Evolutionary conservation across 106 monocot genomes (phyloP).

Genomic region (Allium sativum): DNA sequence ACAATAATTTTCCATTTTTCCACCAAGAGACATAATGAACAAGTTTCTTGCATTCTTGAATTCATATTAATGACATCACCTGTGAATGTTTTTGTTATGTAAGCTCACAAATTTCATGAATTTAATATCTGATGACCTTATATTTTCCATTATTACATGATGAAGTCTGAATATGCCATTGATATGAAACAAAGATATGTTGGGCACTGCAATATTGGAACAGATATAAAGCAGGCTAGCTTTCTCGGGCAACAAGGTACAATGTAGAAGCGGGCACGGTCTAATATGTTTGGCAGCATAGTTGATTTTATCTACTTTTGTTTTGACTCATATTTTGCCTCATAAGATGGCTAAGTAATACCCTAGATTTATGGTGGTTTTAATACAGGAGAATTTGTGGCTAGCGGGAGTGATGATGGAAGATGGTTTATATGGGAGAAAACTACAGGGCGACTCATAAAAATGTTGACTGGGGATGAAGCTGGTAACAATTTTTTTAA

Average conservation of each 20-base stretch:
- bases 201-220: conserved; percentile 97
- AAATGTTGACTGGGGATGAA: conserved; percentile 86
- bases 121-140: not conserved
- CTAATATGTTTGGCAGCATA: not conserved
- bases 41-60: too few species aligned
- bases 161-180: conserved; percentile 66
- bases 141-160: not conserved
- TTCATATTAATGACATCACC: too few species aligned
- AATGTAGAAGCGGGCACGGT: not conserved
- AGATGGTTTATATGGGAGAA: conserved; percentile 99
- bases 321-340: too few species aligned
- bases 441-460: conserved; percentile 78
- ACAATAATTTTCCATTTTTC: too few species aligned
- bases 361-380: too few species aligned
- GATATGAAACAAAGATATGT: conserved; percentile 95
- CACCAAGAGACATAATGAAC: too few species aligned
- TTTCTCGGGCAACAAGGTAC: conserved; percentile 84
- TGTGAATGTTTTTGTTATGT: too few species aligned
- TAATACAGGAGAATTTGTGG: conserved; percentile 69
- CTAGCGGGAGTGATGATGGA: conserved; percentile 99
- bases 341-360: too few species aligned
- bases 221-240: conserved; percentile 98
- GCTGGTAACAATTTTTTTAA: conserved; percentile 39
- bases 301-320: not conserved
- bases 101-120: too few species aligned